Base-by-base conservation (phyloP, 2,329 filamentous ascomycete genomes). In the Claviceps cyperi region DNA sequence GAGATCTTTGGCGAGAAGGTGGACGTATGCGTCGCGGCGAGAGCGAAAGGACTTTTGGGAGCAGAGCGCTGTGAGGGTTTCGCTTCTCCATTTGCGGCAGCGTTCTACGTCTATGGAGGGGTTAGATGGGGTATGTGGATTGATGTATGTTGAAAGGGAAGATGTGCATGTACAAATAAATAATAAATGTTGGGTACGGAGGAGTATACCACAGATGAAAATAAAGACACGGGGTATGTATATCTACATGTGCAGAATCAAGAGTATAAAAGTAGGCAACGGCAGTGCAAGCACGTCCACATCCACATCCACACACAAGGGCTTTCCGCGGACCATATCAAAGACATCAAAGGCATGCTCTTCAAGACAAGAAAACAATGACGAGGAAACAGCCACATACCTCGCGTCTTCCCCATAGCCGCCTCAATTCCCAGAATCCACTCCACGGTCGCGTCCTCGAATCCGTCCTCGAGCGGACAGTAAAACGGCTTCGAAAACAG, bases 401-500 rank as follows among this genome's bases (percentile, higher is more conserved):
- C 49, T 51, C 51, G 40, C 19, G 43, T 53, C 43, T 59, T 61
- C 5, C 59, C 60, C 62, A 67, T 65, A 40, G 59, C 57, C 1
- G 40, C 56, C 52, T 65, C 63, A 3, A 66, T 50, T 24, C 62
- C 60, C 13, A 65, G 59, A 46, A 67, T 60, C 63, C 65, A 67
- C 21, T 52, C 50, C 11, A 61, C 32, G 4, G 62, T 65, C 17
- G 60, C 55, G 35, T 65, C 59, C 13, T 58, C 55, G 17, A 60
- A 57, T 1, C 54, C 54, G 40, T 65, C 62, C 48, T 65, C 63
- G 40, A 67, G 52, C 8, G 65, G 64, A 47, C 62, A 63, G 55
- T 67, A 67, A 50, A 67, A 67, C 0, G 64, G 60, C 49, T 62
- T 66, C 21, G 62, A 56, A 48, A 67, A 67, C 28, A 67, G 51